Conservation (phyloP, 441 rosid species). For the Eutrema salsugineum region DNA sequence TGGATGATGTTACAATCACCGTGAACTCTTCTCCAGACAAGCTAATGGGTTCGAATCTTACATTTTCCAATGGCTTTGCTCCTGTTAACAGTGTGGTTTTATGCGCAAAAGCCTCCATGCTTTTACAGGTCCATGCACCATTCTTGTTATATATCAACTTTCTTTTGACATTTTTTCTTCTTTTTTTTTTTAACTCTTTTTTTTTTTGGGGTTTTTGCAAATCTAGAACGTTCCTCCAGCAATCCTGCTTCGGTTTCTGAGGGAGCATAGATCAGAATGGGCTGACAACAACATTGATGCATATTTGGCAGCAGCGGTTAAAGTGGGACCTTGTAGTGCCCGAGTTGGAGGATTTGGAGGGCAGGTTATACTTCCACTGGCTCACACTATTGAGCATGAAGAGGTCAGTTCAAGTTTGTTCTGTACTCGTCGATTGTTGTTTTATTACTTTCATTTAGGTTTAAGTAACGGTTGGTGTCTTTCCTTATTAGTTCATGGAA, state of each 20-base stretch:
- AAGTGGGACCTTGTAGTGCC: slow-evolving; percentile 86
- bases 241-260: slow-evolving; percentile 83
- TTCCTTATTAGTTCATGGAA: slow-evolving; percentile 65
- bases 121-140: slow-evolving; percentile 63
- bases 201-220: neutral
- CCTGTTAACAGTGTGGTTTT: slow-evolving; percentile 75
- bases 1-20: slow-evolving; percentile 91
- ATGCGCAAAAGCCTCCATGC: slow-evolving; percentile 98
- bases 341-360: slow-evolving; percentile 84
- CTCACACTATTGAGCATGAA: slow-evolving; percentile 92
- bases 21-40: slow-evolving; percentile 92
- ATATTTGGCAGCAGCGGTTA: slow-evolving; percentile 90
- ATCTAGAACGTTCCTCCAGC: slow-evolving; percentile 93
- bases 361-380: slow-evolving; percentile 91
- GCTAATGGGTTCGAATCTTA: slow-evolving; percentile 82
- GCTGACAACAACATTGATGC: slow-evolving; percentile 95
- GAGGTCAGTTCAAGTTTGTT: slow-evolving; percentile 53
- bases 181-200: neutral
- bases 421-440: neutral
- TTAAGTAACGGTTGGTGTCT: neutral
- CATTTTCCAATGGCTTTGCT: slow-evolving; percentile 78
- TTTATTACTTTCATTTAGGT: neutral
- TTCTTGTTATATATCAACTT: neutral
- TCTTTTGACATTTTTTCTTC: neutral
- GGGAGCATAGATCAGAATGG: slow-evolving; percentile 99